Evolutionary conservation across 805 yeast genomes (phyloP).

Genomic region (Candida koratica): DNA sequence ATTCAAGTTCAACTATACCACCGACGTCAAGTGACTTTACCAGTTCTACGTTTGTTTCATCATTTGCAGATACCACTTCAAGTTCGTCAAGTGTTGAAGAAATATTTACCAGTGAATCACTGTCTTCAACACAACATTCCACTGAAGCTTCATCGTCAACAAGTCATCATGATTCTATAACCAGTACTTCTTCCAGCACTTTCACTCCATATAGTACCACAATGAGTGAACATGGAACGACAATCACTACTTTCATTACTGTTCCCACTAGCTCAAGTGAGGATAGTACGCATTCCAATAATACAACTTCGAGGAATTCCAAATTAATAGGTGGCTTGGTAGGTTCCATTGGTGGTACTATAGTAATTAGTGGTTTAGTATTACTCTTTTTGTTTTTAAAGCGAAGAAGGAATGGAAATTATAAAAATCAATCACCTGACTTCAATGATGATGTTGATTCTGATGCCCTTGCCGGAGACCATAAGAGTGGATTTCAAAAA

Average conservation of each 20-base stretch:
- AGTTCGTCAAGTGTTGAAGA: background rate
- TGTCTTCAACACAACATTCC: background rate
- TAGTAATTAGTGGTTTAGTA: conserved; percentile 36
- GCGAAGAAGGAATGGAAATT: conserved; percentile 23
- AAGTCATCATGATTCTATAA: background rate
- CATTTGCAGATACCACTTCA: background rate
- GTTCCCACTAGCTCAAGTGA: conserved; percentile 28
- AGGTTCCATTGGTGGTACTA: conserved; percentile 45
- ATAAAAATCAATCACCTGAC: conserved; percentile 43
- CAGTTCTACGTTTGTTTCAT: background rate
- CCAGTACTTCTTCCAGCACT: conserved; percentile 6
- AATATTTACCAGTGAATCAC: background rate
- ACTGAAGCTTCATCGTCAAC: no score
- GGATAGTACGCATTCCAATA: conserved; percentile 12
- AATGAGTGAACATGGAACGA: conserved; percentile 24
- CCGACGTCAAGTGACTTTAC: background rate
- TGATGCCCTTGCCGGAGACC: conserved; percentile 10
- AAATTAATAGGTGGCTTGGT: conserved; percentile 43
- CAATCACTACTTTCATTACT: conserved; percentile 38
- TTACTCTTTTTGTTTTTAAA: conserved; percentile 34
- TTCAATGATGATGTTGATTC: conserved; percentile 27
- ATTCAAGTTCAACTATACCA: conserved; percentile 2
- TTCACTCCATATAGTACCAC: conserved; percentile 16
- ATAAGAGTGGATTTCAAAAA: conserved; percentile 25
- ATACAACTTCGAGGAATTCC: conserved; percentile 21